Base-by-base conservation (phyloP, 1,139 yeast species). In the Hanseniaspora sp. region DNA sequence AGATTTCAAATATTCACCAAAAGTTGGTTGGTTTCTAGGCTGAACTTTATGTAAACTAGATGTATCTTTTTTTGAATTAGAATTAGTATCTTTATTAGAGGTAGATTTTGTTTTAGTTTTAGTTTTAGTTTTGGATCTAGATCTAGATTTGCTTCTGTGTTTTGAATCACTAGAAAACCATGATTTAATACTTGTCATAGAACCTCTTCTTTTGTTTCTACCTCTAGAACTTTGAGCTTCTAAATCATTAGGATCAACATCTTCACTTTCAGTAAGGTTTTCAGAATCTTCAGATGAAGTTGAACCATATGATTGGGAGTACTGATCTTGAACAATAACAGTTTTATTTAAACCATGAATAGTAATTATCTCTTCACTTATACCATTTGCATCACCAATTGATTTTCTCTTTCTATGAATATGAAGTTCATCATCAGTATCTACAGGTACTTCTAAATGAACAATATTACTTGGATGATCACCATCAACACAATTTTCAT, bases 331-430 rank as follows among this genome's bases (percentile, higher is more conserved):
- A 44, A 51, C 54, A 31, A 51, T 44, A 23, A 51, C 54, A 30
- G 54, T 51, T 45, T 51, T 51, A 30, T 51, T 51, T 28, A 45
- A 23, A 39, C 54, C 54, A 39, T 39, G 54, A 33, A 51, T 51
- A n/a, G 54, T 51, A 28, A 51, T 51, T 7, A 51, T 45, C 17
- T 51, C 54, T 23, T 51, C 54, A 45, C 54, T 51, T 5, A 51
- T 39, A n/a, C 54, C 54, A 30, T 51, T 51, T 6, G 48, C 13
- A 39, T 51, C 54, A 44, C 54, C 54, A 8, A 39, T 3, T 2
- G 54, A 44, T 29, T 51, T 51, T 1, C 37, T 41, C 29, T 38
- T 51, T 51, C 48, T 44, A 12, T 51, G 54, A 15, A 51, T 51
- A 15, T 51, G 54, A 12, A 51, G 15, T 28, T 51, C 54, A 51